A percentile compares a stretch with the other conserved stretches of the same genome.
These are phyloP conservation scores for Botrytis pseudocinerea DNA, from an alignment of 2,329 filamentous ascomycete genomes.

Conservation along the genomic window DNA sequence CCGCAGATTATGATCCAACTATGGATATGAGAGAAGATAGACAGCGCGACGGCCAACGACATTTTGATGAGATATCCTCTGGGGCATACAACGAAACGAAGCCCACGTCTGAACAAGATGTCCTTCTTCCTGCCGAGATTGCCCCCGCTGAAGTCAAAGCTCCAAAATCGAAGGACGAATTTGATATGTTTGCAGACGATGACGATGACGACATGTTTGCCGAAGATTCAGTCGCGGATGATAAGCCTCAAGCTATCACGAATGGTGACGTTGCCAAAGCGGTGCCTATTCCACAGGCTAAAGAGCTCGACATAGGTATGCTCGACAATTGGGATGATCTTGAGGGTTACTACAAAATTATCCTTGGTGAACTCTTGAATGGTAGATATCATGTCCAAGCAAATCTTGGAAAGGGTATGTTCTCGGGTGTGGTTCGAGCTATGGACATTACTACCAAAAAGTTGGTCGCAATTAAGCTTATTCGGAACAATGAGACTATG, in stretches of 20 bases:
- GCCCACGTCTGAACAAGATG: slow-evolving; percentile 52
- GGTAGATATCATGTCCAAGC: slow-evolving; percentile 87
- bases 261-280: slow-evolving; percentile 50
- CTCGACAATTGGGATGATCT: slow-evolving; percentile 92
- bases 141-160: slow-evolving; percentile 42
- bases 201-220: slow-evolving; percentile 66
- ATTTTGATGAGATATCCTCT: slow-evolving; percentile 56
- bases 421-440: slow-evolving; percentile 91
- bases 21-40: slow-evolving; percentile 85
- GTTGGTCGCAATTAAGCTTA: slow-evolving; percentile 95
- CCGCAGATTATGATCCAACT: slow-evolving; percentile 88
- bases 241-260: slow-evolving; percentile 41
- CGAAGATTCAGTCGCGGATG: slow-evolving; percentile 50
- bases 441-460: slow-evolving; percentile 72
- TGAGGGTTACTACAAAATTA: slow-evolving; percentile 95
- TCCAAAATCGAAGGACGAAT: slow-evolving; percentile 60
- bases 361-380: slow-evolving; percentile 86
- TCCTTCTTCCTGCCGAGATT: slow-evolving; percentile 45
- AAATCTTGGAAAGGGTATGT: slow-evolving; percentile 89
- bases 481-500: slow-evolving; percentile 94
- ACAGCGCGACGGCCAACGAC: slow-evolving; percentile 65
- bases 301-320: slow-evolving; percentile 69
- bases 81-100: slow-evolving; percentile 60
- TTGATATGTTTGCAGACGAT: slow-evolving; percentile 88
- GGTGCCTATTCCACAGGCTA: slow-evolving; percentile 47